Base-by-base conservation (phyloP, 2,329 filamentous ascomycete genomes). In the Talaromyces atroroseus region DNA sequence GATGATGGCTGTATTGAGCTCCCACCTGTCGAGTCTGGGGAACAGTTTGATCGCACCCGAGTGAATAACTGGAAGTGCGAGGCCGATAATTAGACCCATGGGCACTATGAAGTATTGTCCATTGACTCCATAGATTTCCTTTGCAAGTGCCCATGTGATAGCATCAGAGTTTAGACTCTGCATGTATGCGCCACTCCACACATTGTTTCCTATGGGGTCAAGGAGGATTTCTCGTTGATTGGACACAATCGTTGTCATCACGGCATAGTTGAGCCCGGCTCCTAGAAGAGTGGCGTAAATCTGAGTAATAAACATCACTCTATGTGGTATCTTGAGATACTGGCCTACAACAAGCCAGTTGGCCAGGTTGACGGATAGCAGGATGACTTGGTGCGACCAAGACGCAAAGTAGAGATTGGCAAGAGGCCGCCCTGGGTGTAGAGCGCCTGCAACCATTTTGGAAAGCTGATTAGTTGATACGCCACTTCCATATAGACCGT, bases 241-340 rank as follows among this genome's bases (percentile, higher is more conserved):
- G 3, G 62, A 71, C 1, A 83, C 78, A 40, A 83, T 82, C 12
- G 75, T 76, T 18, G 75, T 77, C 81, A 83, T 83, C 50, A 83
- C 73, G 11, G 73, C 78, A 56, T 82, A 83, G 68, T 80, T 81
- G 63, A 82, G 64, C 51, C 77, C 78, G 0, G 74, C 80, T 7
- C 81, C 81, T 0, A 83, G 68, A 1, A 83, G 62, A 0, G 80
- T 82, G 16, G 79, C 81, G 59, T 80, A 82, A 4, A 82, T 71
- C 34, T 83, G 81, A 0, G 79, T 82, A 5, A 76, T 61, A 60
- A 83, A 82, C 80, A 82, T 82, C 50, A 75, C 65, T 0, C 78
- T 75, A 2, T 78, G 80, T 1, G 80, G 78, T 5, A 83, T 79
- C 60, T 84, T 84, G 62, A 80, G 78, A 24, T n/a, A 60, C 29